A percentile compares a stretch with the other conserved stretches of the same genome.
Conservation (phyloP, 495 filamentous ascomycete genomes). For the Annulohypoxylon bovei region DNA sequence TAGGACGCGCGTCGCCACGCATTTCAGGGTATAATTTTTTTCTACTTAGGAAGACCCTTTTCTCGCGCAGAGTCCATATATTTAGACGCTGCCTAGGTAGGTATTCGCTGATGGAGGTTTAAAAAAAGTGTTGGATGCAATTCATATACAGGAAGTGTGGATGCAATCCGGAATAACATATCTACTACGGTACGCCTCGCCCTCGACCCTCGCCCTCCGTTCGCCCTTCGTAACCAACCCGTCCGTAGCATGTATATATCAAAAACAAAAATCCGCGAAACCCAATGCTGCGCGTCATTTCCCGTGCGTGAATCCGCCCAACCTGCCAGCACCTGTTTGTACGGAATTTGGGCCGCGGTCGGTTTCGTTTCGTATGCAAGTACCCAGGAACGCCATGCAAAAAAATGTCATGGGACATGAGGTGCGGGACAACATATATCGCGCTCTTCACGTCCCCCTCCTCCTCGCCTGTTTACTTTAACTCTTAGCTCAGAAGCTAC, state of each 20-base stretch:
- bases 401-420: conserved; percentile 26
- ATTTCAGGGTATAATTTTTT: not conserved
- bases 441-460: conserved; percentile 8
- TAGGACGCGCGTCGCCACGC: not conserved
- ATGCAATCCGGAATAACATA: not conserved
- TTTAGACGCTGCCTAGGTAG: no score
- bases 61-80: no score
- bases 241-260: not conserved
- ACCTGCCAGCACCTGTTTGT: not conserved
- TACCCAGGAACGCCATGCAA: conserved; percentile 38
- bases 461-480: not conserved
- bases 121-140: not conserved
- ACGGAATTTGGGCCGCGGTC: not conserved
- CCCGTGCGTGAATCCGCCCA: not conserved
- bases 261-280: not conserved
- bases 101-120: no score
- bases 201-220: not conserved
- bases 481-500: not conserved
- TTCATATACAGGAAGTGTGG: not conserved
- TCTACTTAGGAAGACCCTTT: not conserved
- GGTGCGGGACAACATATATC: conserved; percentile 11
- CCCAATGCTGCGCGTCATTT: not conserved
- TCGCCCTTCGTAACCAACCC: not conserved
- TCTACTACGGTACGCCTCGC: not conserved
- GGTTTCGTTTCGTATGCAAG: conserved; percentile 31